Base-by-base conservation (phyloP, 306 rosid species). In the Ammopiptanthus mongolicus region DNA sequence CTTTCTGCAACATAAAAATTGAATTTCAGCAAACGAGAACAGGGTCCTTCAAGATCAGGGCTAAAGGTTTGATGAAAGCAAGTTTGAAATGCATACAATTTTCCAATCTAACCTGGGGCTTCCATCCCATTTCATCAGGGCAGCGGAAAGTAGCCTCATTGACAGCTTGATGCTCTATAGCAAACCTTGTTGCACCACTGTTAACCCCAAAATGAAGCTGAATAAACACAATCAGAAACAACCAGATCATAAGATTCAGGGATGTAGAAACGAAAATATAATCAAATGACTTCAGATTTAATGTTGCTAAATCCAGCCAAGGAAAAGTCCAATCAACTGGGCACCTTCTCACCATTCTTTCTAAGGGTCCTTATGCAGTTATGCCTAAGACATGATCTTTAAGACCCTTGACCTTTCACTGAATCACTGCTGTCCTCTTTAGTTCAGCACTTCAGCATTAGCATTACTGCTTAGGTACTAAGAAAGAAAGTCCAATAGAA, bases 101-200 rank as follows among this genome's bases (percentile, higher is more conserved):
- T 29, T 73, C 68, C 33, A 28, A 53, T 67, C 85, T 67, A 33
- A 91, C 97, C 97, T 88, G 96, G 31, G 99, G 99, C 78, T 95
- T 92, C 99, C 99, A 92, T 80, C 97, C 97, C 93, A 90, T 56
- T 81, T 95, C 97, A 85, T 95, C 99, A 41, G 97, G 99, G 85
- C 97, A 92, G 56, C 99, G 96, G 61, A 92, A 92, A 44, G 97
- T 90, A 53, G 99, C 97, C 69, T 95, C 99, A 53, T 95, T 95
- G 77, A 88, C 87, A 61, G 97, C 99, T 85, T 87, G 99, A n/a
- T 81, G 91, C 90, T 95, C 99, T 46, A 95, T 57, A 13, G 97
- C 99, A 77, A 92, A 90, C 83, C 89, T 85, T 57, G 97, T 82
- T 69, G 99, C 99, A 71, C 97, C 97, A 63, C 99, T 90, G 73